A percentile compares a stretch with the other conserved stretches of the same genome.
Conservation (phyloP, 371 early-diverging fungal species). For the Apophysomyces variabilis region DNA sequence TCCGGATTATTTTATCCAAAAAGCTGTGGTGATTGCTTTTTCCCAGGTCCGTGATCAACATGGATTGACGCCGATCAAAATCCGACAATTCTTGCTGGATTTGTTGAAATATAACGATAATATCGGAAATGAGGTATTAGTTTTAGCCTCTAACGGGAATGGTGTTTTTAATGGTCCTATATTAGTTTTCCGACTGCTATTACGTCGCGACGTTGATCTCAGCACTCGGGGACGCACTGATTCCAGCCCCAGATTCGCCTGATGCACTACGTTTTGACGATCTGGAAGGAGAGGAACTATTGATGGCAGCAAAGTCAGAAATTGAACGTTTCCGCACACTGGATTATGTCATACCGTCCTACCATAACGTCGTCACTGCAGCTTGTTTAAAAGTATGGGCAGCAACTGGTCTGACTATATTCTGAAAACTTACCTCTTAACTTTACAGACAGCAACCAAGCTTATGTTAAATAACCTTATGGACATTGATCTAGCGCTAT, state of each 20-base stretch:
- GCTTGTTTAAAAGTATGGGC: slow-evolving; percentile 71
- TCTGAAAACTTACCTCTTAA: not conserved
- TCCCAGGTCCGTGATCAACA: slow-evolving; percentile 68
- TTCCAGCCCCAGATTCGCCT: slow-evolving; percentile 51
- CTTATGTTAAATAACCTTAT: slow-evolving; percentile 66
- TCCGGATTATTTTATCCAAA: slow-evolving; percentile 89
- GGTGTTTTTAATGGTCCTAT: not conserved
- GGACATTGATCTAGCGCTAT: slow-evolving; percentile 69
- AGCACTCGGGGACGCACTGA: slow-evolving; percentile 72
- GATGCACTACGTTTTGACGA: slow-evolving; percentile 43
- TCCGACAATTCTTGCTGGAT: slow-evolving; percentile 73
- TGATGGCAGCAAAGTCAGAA: slow-evolving; percentile 66
- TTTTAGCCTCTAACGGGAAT: not conserved
- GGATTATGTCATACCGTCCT: slow-evolving; percentile 85
- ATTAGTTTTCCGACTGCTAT: slow-evolving; percentile 78
- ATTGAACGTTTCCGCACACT: slow-evolving; percentile 81
- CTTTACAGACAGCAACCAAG: slow-evolving; percentile 39
- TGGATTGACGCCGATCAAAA: slow-evolving; percentile 69
- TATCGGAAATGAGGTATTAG: slow-evolving; percentile 74
- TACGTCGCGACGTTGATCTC: slow-evolving; percentile 76
- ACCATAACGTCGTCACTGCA: slow-evolving; percentile 84
- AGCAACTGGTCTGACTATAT: not conserved
- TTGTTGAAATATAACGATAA: slow-evolving; percentile 91
- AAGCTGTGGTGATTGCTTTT: slow-evolving; percentile 79
- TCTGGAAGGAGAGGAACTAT: slow-evolving; percentile 55